Evolutionary conservation across 768 basidiomycete species (phyloP), one percentile per base, ranked within the genome.

Genomic region (Auriscalpium orientale): DNA sequence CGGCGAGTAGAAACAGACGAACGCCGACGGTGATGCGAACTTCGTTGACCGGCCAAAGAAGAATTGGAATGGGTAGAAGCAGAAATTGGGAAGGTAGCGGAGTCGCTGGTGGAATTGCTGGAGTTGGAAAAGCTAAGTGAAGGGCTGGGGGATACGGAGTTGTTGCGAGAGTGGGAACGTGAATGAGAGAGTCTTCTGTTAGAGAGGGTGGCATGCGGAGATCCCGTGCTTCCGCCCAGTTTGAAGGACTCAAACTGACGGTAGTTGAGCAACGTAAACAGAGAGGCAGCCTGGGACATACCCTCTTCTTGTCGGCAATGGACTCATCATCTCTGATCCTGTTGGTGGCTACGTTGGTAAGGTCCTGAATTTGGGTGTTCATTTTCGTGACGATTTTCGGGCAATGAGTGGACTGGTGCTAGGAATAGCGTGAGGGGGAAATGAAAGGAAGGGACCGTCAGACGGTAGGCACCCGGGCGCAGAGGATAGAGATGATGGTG

Each of bases 1-100:
- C 79, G 80, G 58, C 91, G 85, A 43, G 92, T 95, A 10, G 93
- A 91, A 28, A 95, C 90, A 22, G 89, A 91, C 1, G 91, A 92
- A 44, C 83, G 82, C 49, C 93, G 89, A 13, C 82, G 79, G 64
- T 95, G 93, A 63, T 91, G 91, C 0, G 92, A 94, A 56, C 79
- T 79, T 61, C 84, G 86, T 64, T 84, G 86, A 28, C 78, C 37
- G 28, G 62, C 64, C 49, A 63, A 58, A 46, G 62, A 57, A 63
- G 65, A 62, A 58, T 68, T 64, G 12, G 77, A 69, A 33, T 74
- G 61, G 48, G 67, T 58, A 53, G 73, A 70, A 53, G 67, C 57
- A 59, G 79, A 76, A 64, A 76, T 67, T 62, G 79, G 74, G 49
- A 70, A 60, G 46, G 48, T 13, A 43, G 54, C 21, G 40, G 44